Base-by-base conservation (phyloP, 2,329 filamentous ascomycete species). In the Scolecobasidium constrictum region DNA sequence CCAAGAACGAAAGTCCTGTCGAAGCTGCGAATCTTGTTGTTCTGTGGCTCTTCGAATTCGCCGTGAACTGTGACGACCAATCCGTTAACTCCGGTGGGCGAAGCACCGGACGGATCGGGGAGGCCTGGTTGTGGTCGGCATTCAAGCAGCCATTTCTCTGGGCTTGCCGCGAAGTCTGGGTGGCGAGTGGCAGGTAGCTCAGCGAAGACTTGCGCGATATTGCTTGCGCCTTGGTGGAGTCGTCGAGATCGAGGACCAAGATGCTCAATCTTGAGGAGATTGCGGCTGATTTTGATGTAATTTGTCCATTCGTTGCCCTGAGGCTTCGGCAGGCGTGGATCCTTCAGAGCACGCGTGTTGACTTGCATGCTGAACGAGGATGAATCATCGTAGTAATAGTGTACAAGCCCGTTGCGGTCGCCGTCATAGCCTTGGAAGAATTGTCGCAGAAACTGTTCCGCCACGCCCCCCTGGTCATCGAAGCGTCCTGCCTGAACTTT, bases 1-100 rank as follows among this genome's bases (percentile, higher is more conserved):
- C 85, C 85, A 15, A 94, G 70, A 33, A 88, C 67, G 56, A 93
- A 86, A 1, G 77, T 83, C 40, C 87, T 78, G 42, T 87, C 86
- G 60, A 94, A 94, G 58, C 82, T 86, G 47, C 86, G 79, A 9
- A 56, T 53, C 49, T 61, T 63, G 35, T 73, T 70, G 38, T 71
- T 67, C 50, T 83, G 75, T 15, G 80, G 66, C 56, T 94, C 87
- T 38, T 90, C 79, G 47, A 86, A 93, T 53, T 90, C 83, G 48
- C 86, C 84, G 52, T 92, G 83, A n/a, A 90, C 72, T 5, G 75
- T 81, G 50, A 93, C 75, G 39, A 85, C 72, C 49, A 93, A 74
- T 5, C 86, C 86, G 49, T 84, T 83, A 16, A 90, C 84, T 4
- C 84, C 85, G 16, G 67, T 65, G 1, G 65, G 57, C 47, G 71